A percentile compares a stretch with the other conserved stretches of the same genome.
These are phyloP conservation scores for Nannochloris sp. DNA, from an alignment of 139 green algal genomes.

Conservation along the genomic window DNA sequence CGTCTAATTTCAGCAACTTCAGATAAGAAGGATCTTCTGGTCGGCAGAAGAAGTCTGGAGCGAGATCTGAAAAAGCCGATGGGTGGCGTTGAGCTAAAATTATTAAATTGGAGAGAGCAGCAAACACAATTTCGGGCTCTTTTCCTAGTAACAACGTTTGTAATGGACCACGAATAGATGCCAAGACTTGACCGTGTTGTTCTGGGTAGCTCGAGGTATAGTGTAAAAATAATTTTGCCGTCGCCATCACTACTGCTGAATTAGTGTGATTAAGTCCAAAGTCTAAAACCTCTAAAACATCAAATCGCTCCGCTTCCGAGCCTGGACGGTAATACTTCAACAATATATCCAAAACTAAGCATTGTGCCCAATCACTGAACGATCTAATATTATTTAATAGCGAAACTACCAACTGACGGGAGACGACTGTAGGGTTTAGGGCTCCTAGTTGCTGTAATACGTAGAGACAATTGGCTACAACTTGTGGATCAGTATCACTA, in stretches of 20 bases:
- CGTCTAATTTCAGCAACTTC: conserved; percentile 91
- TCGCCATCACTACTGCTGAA: conserved; percentile 82
- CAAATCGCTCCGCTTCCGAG: conserved; percentile 79
- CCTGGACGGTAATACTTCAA: conserved; percentile 59
- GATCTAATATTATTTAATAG: conserved; percentile 90
- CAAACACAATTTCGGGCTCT: conserved; percentile 69
- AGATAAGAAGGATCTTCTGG: conserved; percentile 87
- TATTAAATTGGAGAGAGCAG: conserved; percentile 79
- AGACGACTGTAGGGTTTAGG: conserved; percentile 8
- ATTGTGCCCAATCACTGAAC: conserved; percentile 92
- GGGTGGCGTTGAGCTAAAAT: conserved; percentile 75
- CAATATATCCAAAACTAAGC: conserved; percentile 78
- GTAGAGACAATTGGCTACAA: conserved; percentile 83
- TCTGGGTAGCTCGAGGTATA: conserved; percentile 78
- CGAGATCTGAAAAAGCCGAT: conserved; percentile 50
- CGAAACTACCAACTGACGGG: conserved; percentile 61
- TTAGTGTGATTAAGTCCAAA: conserved; percentile 85
- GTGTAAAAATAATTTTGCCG: conserved; percentile 88
- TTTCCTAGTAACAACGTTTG: conserved; percentile 72
- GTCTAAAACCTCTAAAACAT: conserved; percentile 93
- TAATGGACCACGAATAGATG: conserved; percentile 29
- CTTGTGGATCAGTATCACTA: conserved; percentile 68
- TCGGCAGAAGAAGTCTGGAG: conserved; percentile 85
- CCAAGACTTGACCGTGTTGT: conserved; percentile 73
- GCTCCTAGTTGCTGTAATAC: conserved; percentile 53